Conservation (phyloP, 768 basidiomycete species). For the Collybia mongolica region DNA sequence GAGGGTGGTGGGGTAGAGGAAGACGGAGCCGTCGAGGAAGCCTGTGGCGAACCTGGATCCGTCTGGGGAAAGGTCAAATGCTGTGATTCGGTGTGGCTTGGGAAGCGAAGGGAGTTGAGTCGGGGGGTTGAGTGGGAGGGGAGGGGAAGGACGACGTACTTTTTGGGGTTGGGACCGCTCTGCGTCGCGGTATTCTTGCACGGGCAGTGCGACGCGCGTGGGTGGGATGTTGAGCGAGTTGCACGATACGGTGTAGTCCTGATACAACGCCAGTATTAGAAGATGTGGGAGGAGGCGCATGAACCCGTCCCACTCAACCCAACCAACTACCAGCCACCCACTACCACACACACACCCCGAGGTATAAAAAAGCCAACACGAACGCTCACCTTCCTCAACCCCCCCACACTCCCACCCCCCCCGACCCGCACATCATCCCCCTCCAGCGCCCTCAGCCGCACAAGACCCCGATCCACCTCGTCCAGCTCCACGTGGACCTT, state of each 20-base stretch:
- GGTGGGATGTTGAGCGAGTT: conserved; percentile 43
- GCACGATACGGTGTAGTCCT: conserved; percentile 47
- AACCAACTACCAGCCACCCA: too few species aligned
- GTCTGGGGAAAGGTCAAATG: conserved; percentile 64
- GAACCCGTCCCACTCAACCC: too few species aligned
- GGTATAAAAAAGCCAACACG: too few species aligned
- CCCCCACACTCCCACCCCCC: too few species aligned
- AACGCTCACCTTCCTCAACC: too few species aligned
- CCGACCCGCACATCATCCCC: conserved; percentile 34
- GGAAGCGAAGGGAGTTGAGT: conserved; percentile 4
- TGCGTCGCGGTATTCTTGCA: conserved; percentile 48
- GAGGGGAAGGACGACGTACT: conserved; percentile 23
- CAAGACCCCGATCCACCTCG: conserved; percentile 48
- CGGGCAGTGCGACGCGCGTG: conserved; percentile 49
- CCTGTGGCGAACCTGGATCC: conserved; percentile 57
- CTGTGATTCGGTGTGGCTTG: conserved; percentile 56
- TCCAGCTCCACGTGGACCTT: conserved; percentile 56
- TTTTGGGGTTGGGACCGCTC: conserved; percentile 40
- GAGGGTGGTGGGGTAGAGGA: conserved; percentile 41
- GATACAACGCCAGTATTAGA: conserved; percentile 2
- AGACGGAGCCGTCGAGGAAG: conserved; percentile 57
- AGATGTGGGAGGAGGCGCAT: too few species aligned
- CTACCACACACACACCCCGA: too few species aligned
- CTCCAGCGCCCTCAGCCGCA: conserved; percentile 45
- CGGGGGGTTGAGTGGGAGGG: not conserved